Base-by-base conservation (phyloP, 169 alveolate species). In the Plasmodium chabaudi region DNA sequence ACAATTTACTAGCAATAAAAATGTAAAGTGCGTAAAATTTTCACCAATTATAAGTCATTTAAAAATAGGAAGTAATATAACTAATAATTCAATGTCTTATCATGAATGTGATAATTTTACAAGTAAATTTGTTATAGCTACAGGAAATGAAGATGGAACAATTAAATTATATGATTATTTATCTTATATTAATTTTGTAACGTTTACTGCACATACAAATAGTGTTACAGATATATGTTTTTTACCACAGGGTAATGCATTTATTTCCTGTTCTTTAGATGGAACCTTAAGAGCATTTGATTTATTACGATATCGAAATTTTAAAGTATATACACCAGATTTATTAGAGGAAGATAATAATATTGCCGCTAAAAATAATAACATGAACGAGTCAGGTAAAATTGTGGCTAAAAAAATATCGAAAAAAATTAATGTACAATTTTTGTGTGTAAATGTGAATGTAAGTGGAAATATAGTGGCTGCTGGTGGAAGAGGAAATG, bases 251-350 rank as follows among this genome's bases (percentile, higher is more conserved):
- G 97, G 88, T 23, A 98, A 98, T 84, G 98, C 99, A 0, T 89
- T 99, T 34, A 84, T 99, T 49, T 94, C 99, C 0, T 97, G 99
- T 7, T 96, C 99, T 5, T 92, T 97, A 63, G 99, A 99, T 92
- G 99, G 99, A 12, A 97, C 99, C 10, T 98, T 98, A 12, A 95
- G 99, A 71, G 99, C 99, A 13, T 98, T 94, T 89, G 99, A 99
- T 82, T 93, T 97, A 68, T 94, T 96, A 56, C 94, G 99, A 88
- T 97, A 97, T 93, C 92, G 95, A 65, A 95, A 96, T 88, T 97
- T 97, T 72, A 88, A 98, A 72, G 95, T 96, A n/a, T 89, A 97
- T 82, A 95, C 98, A 23, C 89, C 94, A n/a, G 86, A 68, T 13
- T 7, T 67, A 27, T 15, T 17, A 21, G 2, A 63, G 6, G 87